A percentile compares a stretch with the other conserved stretches of the same genome.
phyloP scores from a whole-genome alignment of 768 basidiomycete genomes.

The Paxillus rubicundulus region DNA sequence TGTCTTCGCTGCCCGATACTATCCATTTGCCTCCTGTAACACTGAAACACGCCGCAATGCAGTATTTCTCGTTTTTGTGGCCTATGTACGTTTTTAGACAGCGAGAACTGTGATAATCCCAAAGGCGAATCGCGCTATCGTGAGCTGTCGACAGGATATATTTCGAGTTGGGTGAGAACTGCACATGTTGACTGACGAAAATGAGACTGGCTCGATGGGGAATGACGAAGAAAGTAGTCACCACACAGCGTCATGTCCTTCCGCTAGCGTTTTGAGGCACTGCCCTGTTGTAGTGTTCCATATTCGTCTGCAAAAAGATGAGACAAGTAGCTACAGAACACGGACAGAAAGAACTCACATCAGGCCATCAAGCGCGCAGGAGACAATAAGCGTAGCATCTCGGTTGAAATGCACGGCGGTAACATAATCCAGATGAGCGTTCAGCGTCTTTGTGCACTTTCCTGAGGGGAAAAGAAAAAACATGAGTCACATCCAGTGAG shows the following conservation, averaged over 20 bases:
- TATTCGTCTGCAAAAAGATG: slow-evolving; percentile 65
- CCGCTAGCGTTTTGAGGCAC: slow-evolving; percentile 93
- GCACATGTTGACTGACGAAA: slow-evolving; percentile 71
- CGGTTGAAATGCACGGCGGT: slow-evolving; percentile 92
- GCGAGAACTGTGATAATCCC: slow-evolving; percentile 91
- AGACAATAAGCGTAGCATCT: slow-evolving; percentile 89
- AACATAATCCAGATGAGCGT: slow-evolving; percentile 93
- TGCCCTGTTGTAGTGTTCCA: slow-evolving; percentile 93
- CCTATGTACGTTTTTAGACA: slow-evolving; percentile 89
- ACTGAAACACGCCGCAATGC: slow-evolving; percentile 80
- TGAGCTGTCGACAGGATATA: slow-evolving; percentile 93
- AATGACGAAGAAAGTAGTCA: slow-evolving; percentile 27
- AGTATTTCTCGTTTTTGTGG: slow-evolving; percentile 80
- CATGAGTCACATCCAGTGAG: background rate
- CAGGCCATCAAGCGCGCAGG: slow-evolving; percentile 87
- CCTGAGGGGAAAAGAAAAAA: slow-evolving; percentile 41
- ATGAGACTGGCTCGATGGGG: background rate
- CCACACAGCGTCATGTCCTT: slow-evolving; percentile 85
- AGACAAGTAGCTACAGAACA: background rate
- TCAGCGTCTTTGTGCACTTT: slow-evolving; percentile 79
- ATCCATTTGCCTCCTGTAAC: slow-evolving; percentile 89
- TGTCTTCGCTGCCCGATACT: slow-evolving; percentile 87
- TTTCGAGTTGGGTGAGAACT: slow-evolving; percentile 94
- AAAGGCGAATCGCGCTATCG: slow-evolving; percentile 88
- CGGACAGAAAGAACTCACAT: slow-evolving; percentile 52